phyloP scores from a whole-genome alignment of 129 eudicot species.

The Silybum marianum region DNA sequence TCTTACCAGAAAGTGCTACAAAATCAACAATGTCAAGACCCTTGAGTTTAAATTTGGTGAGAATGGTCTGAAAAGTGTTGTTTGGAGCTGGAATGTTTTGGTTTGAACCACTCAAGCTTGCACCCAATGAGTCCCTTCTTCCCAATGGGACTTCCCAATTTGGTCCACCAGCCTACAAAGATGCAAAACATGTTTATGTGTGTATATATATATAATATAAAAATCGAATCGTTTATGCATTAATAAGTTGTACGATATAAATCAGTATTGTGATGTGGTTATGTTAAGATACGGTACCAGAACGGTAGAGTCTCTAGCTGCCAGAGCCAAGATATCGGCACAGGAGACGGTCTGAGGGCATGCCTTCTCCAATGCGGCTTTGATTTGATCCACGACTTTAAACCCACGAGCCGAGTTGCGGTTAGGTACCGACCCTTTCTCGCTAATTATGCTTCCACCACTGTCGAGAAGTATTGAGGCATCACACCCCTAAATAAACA shows the following conservation, averaged over 20 bases:
- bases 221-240: not conserved
- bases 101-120: constrained; percentile 60
- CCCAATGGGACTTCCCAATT: constrained; percentile 59
- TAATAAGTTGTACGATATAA: not conserved
- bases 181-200: not conserved
- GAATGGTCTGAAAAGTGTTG: constrained; percentile 57
- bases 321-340: constrained; percentile 49
- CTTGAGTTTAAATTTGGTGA: constrained; percentile 50
- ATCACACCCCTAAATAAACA: constrained; percentile 51
- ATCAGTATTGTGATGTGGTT: not conserved
- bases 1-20: constrained; percentile 38
- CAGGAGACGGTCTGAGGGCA: constrained; percentile 59
- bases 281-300: constrained; percentile 13
- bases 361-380: constrained; percentile 45
- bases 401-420: constrained; percentile 50
- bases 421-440: constrained; percentile 50
- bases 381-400: constrained; percentile 49
- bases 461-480: constrained; percentile 52
- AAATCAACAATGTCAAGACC: constrained; percentile 54
- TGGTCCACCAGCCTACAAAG: constrained; percentile 52
- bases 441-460: constrained; percentile 40
- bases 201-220: not conserved
- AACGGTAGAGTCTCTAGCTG: constrained; percentile 52
- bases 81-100: constrained; percentile 63
- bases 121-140: constrained; percentile 50